Base-by-base conservation (phyloP, 805 yeast genomes). In the Kodamaea restingae region DNA sequence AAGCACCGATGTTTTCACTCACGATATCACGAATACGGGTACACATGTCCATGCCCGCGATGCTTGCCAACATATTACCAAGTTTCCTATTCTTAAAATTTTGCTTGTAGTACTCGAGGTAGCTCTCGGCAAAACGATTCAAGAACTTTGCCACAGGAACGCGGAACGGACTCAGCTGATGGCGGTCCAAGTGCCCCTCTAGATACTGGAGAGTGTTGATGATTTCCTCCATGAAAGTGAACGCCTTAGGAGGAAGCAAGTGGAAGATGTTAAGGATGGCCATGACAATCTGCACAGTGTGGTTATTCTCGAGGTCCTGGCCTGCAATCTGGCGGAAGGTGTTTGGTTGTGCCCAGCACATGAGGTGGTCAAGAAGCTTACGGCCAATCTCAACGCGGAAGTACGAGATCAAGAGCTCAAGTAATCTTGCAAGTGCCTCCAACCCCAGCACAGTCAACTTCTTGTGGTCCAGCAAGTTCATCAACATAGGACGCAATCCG, bases 351-450 rank as follows among this genome's bases (percentile, higher is more conserved):
- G 97, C 95, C 95, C 96, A 90, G 0, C 97, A 96, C 76, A 82
- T 84, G 47, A 93, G 69, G 61, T 93, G 98, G 55, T 93, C 98
- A 22, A 95, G 71, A 37, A 93, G 65, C 52, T 93, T 93, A 36
- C 88, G 76, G 22, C 99, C 99, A 48, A 93, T 91, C 58, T 93
- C 99, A 14, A 95, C 97, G 57, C 95, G 84, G 71, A 93, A 93
- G 54, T 93, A 91, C 3, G 95, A 87, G 25, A 91, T 88, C 48
- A 93, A 67, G 15, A 95, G 67, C 54, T 91, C 96, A 30, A 93
- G 69, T 22, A 93, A 69, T 32, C 95, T 70, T 0, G 97, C 95
- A 15, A 93, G 68, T 0, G 98, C 96, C 54, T 91, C 96, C 14
- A 93, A 67, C 2, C 97, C 96, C 1, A 87, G 75, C 1, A 87